These are phyloP conservation scores for Ganoderma multipileum DNA, from an alignment of 1,284 basidiomycete species.

Conservation along the genomic window DNA sequence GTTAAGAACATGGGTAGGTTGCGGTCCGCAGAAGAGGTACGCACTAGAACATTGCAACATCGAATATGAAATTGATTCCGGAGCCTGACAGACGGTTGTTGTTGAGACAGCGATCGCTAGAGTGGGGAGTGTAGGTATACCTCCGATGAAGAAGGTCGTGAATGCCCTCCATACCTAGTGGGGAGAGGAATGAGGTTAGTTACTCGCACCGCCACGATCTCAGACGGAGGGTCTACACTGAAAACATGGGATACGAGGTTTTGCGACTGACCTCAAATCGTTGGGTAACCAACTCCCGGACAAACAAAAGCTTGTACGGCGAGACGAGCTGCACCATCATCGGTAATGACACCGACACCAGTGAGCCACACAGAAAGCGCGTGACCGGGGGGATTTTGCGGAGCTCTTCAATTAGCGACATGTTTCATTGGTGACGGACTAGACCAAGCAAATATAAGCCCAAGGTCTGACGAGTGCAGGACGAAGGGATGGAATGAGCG, in stretches of 20 bases:
- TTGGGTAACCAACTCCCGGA: background rate
- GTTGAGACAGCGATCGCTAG: background rate
- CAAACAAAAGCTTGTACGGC: slow-evolving; percentile 65
- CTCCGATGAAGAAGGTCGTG: slow-evolving; percentile 81
- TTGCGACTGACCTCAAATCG: background rate
- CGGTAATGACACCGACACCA: slow-evolving; percentile 67
- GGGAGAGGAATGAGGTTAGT: background rate
- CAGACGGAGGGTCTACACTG: background rate
- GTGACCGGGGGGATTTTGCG: slow-evolving; percentile 89
- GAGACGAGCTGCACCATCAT: slow-evolving; percentile 66
- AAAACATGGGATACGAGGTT: background rate
- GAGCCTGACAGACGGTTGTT: background rate
- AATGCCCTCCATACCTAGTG: slow-evolving; percentile 77
- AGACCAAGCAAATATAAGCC: background rate
- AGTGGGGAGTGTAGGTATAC: slow-evolving; percentile 45
- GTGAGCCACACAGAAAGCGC: slow-evolving; percentile 70
- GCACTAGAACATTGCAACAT: slow-evolving; percentile 83
- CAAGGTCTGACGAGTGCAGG: background rate
- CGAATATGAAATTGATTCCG: slow-evolving; percentile 69
- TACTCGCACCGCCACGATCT: background rate
- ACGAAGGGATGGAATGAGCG: background rate
- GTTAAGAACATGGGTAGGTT: slow-evolving; percentile 1
- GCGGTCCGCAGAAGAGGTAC: background rate
- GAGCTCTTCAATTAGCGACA: slow-evolving; percentile 58
- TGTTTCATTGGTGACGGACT: slow-evolving; percentile 12